Base-by-base conservation (phyloP, 1,139 yeast genomes). In the Geotrichum aggregatum region DNA sequence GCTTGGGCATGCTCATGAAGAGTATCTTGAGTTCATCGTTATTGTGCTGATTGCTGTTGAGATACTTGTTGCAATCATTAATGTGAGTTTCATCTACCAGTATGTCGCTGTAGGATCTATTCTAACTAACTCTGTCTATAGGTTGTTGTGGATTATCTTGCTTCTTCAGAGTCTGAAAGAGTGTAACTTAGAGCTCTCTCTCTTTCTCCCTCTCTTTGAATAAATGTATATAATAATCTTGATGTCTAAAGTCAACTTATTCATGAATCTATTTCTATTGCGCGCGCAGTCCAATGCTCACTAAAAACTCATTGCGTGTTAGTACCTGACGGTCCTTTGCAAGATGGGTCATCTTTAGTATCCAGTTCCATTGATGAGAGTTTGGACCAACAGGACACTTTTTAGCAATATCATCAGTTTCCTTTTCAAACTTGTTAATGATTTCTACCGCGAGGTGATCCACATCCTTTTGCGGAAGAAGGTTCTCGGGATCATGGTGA, bases 41-140 rank as follows among this genome's bases (percentile, higher is more conserved):
- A 91, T 92, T 56, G 83, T 91, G 13, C 73, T 92, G 52, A 95
- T 92, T 58, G 96, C 92, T 1, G 94, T 88, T 4, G 96, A 91
- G 69, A 95, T 92, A 10, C 70, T 91, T 50, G 95, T 92, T 7
- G 92, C 97, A 46, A 75, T 91, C 11, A 76, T 91, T 47, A 92
- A 91, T 63, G 80, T 80, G 28, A 53, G 42, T 39, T 7, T 7
- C 16, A 7, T 4, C 8, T 11, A 16, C 40, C 8, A 19, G 13
- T 16, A 4, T 3, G 3, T 10, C 5, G 4, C 35, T n/a, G 16
- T n/a, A 33, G 5, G 16, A 24, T 24, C 8, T 5, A 11, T 18
- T 3, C 19, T 28, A 40, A 28, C 33, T 40, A 24, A 21, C 8
- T 11, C 19, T n/a, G 3, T 28, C 14, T 13, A 13, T 41, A 41